Evolutionary conservation across 768 basidiomycete species (phyloP).

Genomic region (Leccinum broughii): DNA sequence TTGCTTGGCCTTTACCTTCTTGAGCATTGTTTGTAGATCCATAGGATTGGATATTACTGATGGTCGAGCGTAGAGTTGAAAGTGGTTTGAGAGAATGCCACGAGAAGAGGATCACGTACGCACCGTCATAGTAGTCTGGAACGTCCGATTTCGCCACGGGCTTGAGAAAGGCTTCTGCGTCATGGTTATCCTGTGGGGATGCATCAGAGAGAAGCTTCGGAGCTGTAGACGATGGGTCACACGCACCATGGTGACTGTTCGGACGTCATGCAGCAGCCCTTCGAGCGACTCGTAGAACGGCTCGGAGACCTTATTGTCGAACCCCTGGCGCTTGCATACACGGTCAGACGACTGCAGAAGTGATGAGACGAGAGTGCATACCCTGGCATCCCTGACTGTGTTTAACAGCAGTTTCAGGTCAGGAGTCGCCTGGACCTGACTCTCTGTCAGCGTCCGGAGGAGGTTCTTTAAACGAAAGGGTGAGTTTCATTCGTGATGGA

Average conservation of each 20-base stretch:
- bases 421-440: slow-evolving; percentile 61
- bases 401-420: slow-evolving; percentile 82
- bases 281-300: slow-evolving; percentile 95
- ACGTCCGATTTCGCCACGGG: slow-evolving; percentile 89
- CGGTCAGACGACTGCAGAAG: slow-evolving; percentile 21
- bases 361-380: slow-evolving; percentile 44
- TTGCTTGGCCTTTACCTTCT: slow-evolving; percentile 87
- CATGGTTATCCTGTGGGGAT: slow-evolving; percentile 69
- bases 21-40: slow-evolving; percentile 92
- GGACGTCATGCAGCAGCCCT: slow-evolving; percentile 82
- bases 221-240: slow-evolving; percentile 5
- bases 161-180: slow-evolving; percentile 91
- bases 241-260: slow-evolving; percentile 68
- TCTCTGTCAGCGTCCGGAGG: slow-evolving; percentile 81
- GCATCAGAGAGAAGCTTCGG: slow-evolving; percentile 32
- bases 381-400: slow-evolving; percentile 86
- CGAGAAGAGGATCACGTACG: slow-evolving; percentile 28
- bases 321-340: slow-evolving; percentile 41
- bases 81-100: slow-evolving; percentile 5
- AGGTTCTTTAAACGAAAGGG: slow-evolving; percentile 61
- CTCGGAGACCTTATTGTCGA: slow-evolving; percentile 75
- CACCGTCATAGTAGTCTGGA: slow-evolving; percentile 92
- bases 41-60: slow-evolving; percentile 92
- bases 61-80: neutral
- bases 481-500: neutral